Evolutionary conservation across 140 eudicot genomes (phyloP).

Genomic region (Bidens hawaiensis): DNA sequence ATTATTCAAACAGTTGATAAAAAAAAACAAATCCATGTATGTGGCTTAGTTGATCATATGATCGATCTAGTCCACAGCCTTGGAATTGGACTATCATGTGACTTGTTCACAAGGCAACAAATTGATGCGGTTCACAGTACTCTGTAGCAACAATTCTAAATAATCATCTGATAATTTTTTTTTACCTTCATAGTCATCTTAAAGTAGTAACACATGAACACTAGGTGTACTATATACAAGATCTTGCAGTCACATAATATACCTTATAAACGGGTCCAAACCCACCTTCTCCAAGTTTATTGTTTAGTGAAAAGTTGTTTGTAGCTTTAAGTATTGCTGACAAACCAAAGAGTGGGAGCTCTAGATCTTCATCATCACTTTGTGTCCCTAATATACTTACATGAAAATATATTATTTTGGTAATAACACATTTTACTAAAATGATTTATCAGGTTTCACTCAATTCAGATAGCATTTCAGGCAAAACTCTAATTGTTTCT

Average conservation of each 20-base stretch:
- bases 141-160: too few relatives aligned
- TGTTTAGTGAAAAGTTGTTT: not conserved
- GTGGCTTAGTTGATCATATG: too few relatives aligned
- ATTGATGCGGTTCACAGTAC: too few relatives aligned
- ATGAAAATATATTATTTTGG: not conserved
- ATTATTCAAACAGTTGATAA: too few relatives aligned
- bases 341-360: not conserved
- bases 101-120: too few relatives aligned
- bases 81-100: too few relatives aligned
- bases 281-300: not conserved
- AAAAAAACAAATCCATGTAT: not conserved
- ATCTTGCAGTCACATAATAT: not conserved
- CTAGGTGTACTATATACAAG: not conserved
- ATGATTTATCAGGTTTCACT: not conserved
- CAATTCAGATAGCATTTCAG: not conserved
- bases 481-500: not conserved
- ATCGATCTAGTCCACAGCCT: too few relatives aligned
- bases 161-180: not conserved
- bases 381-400: too few relatives aligned
- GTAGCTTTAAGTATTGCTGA: not conserved
- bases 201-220: not conserved
- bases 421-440: not conserved
- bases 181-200: not conserved
- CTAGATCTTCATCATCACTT: not conserved
- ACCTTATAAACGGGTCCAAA: not conserved